These are phyloP conservation scores for Podaxis mareebaensis DNA, from an alignment of 768 basidiomycete species.

Conservation along the genomic window DNA sequence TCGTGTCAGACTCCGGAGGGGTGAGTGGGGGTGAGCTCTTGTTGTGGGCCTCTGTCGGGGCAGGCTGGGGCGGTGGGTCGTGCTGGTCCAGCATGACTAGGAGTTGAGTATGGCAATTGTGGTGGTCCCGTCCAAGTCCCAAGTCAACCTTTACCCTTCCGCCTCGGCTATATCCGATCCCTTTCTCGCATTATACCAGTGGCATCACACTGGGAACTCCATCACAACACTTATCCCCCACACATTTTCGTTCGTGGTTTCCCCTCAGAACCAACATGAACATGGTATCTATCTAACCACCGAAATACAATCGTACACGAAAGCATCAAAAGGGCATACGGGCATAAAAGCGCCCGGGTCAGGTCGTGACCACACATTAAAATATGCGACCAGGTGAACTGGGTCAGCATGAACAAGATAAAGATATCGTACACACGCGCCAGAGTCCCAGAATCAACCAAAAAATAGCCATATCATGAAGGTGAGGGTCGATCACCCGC, in stretches of 20 bases:
- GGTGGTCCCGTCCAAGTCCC: constrained; percentile 13
- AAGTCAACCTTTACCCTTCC: constrained; percentile 13
- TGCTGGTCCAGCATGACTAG: constrained; percentile 6
- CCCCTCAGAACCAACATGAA: neutral
- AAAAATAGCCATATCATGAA: neutral
- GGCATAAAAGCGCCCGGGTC: neutral
- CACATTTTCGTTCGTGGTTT: neutral
- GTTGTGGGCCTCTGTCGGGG: neutral
- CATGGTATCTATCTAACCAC: constrained; percentile 2
- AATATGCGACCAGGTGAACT: neutral
- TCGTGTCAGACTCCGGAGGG: constrained; percentile 14
- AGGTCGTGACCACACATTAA: constrained; percentile 6
- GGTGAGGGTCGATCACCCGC: constrained; percentile 5
- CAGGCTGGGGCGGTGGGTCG: neutral
- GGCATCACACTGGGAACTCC: constrained; percentile 11
- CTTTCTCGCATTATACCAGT: constrained; percentile 11
- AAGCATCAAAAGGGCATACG: neutral
- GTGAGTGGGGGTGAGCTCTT: constrained; percentile 19
- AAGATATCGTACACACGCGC: constrained; percentile 14
- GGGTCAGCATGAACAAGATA: neutral
- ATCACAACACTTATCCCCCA: constrained; percentile 5
- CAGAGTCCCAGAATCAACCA: constrained; percentile 8
- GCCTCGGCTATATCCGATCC: constrained; percentile 39
- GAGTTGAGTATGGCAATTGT: neutral
- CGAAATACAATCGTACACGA: constrained; percentile 2